Percentiles rank a stretch among this genome's conserved stretches.
Conservation (phyloP, 805 yeast species). For the Starmerella stellata region DNA sequence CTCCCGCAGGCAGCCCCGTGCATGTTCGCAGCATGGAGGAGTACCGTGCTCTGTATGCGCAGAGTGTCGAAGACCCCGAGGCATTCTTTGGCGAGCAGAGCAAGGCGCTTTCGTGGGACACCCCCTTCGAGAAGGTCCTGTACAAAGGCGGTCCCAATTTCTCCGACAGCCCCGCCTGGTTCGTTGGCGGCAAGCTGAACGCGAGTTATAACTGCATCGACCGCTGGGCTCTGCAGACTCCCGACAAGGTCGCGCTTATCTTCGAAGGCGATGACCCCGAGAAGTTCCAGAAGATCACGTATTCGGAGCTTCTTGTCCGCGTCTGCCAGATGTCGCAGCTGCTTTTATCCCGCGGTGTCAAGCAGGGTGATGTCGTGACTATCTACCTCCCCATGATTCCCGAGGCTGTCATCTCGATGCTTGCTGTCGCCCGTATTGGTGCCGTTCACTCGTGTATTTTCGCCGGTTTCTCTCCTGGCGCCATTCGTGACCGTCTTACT, state of each 20-base stretch:
- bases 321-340: slow-evolving; percentile 74
- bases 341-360: slow-evolving; percentile 66
- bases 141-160: slow-evolving; percentile 9
- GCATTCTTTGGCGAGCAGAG: slow-evolving; percentile 67
- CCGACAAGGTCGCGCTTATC: slow-evolving; percentile 49
- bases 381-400: slow-evolving; percentile 96
- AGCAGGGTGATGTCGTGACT: slow-evolving; percentile 91
- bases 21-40: slow-evolving; percentile 45
- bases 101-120: slow-evolving; percentile 61
- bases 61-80: slow-evolving; percentile 65
- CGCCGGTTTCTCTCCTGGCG: slow-evolving; percentile 92
- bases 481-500: slow-evolving; percentile 72
- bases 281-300: slow-evolving; percentile 58
- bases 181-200: slow-evolving; percentile 77
- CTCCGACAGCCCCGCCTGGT: slow-evolving; percentile 54
- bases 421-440: slow-evolving; percentile 85
- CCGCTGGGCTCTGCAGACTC: slow-evolving; percentile 77
- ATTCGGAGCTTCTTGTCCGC: slow-evolving; percentile 66
- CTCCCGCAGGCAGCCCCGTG: slow-evolving; percentile 10
- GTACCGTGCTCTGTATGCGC: slow-evolving; percentile 48
- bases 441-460: slow-evolving; percentile 92
- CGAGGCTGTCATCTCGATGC: slow-evolving; percentile 82
- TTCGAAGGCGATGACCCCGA: slow-evolving; percentile 87
- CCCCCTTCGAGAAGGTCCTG: slow-evolving; percentile 44
- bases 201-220: slow-evolving; percentile 91